phyloP scores from a whole-genome alignment of 176 grass and related monocot species.

The Carex cristatella region DNA sequence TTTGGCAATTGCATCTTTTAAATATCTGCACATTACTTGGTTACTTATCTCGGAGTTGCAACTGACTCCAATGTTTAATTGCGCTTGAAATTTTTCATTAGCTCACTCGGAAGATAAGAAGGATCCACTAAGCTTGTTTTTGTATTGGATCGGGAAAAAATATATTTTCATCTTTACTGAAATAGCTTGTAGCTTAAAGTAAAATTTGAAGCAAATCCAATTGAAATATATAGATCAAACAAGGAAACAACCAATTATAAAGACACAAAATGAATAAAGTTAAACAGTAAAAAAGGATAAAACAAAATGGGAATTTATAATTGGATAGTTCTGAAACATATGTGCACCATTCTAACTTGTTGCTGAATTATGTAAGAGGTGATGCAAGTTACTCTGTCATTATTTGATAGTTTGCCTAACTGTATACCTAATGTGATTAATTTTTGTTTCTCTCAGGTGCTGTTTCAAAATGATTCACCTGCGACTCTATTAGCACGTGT shows the following conservation, averaged over 20 bases:
- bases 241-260: neutral
- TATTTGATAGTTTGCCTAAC: neutral
- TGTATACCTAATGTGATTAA: neutral
- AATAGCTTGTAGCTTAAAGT: neutral
- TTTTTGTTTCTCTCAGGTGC: constrained; percentile 46
- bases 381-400: neutral
- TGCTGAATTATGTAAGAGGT: neutral
- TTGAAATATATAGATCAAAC: constrained; percentile 5
- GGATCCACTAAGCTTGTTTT: neutral
- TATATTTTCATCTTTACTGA: neutral
- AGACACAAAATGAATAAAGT: neutral
- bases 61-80: neutral
- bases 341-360: neutral
- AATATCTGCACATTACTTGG: neutral
- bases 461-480: constrained; percentile 99
- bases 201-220: neutral
- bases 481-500: constrained; percentile 86
- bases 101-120: neutral
- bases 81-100: neutral
- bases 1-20: neutral
- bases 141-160: neutral
- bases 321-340: neutral
- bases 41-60: neutral
- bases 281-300: neutral
- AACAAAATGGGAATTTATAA: neutral